Conservation (phyloP, 805 yeast genomes). For the Candida ficus region DNA sequence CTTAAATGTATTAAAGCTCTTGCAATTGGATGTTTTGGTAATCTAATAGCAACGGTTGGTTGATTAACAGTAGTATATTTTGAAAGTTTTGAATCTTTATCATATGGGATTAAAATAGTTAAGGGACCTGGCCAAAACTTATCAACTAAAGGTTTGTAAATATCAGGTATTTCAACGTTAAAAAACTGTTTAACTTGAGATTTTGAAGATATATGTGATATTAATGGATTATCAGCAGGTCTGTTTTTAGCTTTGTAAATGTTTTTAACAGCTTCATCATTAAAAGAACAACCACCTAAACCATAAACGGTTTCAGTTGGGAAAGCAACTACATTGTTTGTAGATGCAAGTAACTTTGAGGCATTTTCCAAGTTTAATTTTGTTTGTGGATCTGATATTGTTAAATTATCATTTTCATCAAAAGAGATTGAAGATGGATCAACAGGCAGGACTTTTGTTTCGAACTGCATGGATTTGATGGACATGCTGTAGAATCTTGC, state of each 20-base stretch:
- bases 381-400: slow-evolving; percentile 49
- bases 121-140: slow-evolving; percentile 96
- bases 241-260: slow-evolving; percentile 88
- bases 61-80: slow-evolving; percentile 80
- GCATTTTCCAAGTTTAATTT: slow-evolving; percentile 50
- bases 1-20: slow-evolving; percentile 81
- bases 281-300: slow-evolving; percentile 80
- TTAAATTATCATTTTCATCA: slow-evolving; percentile 27
- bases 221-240: slow-evolving; percentile 93
- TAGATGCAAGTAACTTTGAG: slow-evolving; percentile 43
- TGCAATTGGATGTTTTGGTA: slow-evolving; percentile 86
- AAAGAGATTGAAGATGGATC: slow-evolving; percentile 19
- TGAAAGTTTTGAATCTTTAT: slow-evolving; percentile 49
- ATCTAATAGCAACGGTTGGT: slow-evolving; percentile 84
- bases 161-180: slow-evolving; percentile 53
- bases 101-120: slow-evolving; percentile 72
- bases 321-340: slow-evolving; percentile 72
- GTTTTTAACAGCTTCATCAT: slow-evolving; percentile 63
- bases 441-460: slow-evolving; percentile 19
- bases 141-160: slow-evolving; percentile 58
- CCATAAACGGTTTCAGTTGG: slow-evolving; percentile 99
- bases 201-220: slow-evolving; percentile 79
- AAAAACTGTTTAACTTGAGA: slow-evolving; percentile 64
- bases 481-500: slow-evolving; percentile 2
- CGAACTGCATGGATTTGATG: slow-evolving; percentile 1